Conservation (phyloP, 1,284 basidiomycete genomes). For the Ganoderma lingzhi region DNA sequence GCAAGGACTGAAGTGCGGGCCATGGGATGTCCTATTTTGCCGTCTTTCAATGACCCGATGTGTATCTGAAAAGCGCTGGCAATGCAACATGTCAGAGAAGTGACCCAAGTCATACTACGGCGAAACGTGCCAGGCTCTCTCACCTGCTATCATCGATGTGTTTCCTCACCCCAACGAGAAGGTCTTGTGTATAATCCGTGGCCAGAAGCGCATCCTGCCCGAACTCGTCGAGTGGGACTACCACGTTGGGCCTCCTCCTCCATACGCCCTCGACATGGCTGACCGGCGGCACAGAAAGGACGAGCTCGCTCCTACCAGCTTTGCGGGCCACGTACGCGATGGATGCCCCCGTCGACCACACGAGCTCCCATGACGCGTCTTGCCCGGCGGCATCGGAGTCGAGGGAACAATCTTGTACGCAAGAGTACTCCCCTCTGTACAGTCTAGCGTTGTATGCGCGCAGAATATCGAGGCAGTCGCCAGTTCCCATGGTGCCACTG, state of each 20-base stretch:
- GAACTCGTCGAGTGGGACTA: background rate
- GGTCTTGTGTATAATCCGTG: background rate
- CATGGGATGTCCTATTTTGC: background rate
- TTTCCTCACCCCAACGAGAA: background rate
- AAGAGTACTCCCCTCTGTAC: background rate
- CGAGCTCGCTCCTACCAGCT: background rate
- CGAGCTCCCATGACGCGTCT: background rate
- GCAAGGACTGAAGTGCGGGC: background rate
- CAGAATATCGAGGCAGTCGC: background rate
- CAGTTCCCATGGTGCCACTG: background rate
- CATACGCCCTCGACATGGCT: background rate
- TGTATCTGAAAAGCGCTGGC: background rate
- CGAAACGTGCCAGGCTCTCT: background rate
- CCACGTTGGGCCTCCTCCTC: background rate
- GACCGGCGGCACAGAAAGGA: background rate
- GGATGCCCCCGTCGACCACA: slow-evolving; percentile 3
- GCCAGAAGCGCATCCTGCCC: background rate
- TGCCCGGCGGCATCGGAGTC: background rate
- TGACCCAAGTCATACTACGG: too few species aligned
- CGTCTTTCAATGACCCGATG: background rate
- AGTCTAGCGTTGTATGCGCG: background rate
- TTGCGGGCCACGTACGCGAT: background rate
- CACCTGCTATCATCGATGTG: background rate
- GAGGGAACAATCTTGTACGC: background rate
- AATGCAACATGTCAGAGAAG: background rate